These are phyloP conservation scores for Solanum appendiculatum DNA, from an alignment of 257 asterid genomes.

Conservation along the genomic window DNA sequence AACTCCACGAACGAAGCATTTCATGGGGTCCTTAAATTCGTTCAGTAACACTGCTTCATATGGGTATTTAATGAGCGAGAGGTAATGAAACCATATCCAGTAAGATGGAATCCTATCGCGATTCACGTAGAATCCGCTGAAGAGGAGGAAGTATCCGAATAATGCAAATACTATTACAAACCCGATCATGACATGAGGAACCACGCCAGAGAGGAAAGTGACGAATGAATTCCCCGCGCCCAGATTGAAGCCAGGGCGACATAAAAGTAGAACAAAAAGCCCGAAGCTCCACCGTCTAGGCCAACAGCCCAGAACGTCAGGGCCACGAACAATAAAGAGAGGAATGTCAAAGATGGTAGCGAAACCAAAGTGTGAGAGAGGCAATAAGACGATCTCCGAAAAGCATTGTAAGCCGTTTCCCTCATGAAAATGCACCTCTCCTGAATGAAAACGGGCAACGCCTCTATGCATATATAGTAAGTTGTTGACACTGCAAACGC, in stretches of 20 bases:
- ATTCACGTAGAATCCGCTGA: slow-evolving; percentile 24
- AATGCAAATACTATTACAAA: slow-evolving; percentile 16
- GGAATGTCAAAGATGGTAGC: slow-evolving; percentile 15
- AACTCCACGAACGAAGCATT: slow-evolving; percentile 29
- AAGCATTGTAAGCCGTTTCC: slow-evolving; percentile 33
- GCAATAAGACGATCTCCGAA: slow-evolving; percentile 21
- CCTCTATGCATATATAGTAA: slow-evolving; percentile 28
- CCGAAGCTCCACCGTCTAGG: slow-evolving; percentile 20
- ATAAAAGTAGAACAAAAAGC: slow-evolving; percentile 19
- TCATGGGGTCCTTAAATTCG: slow-evolving; percentile 20
- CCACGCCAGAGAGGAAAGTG: slow-evolving; percentile 26
- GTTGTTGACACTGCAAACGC: slow-evolving; percentile 31
- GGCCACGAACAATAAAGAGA: slow-evolving; percentile 13
- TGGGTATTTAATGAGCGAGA: slow-evolving; percentile 28
- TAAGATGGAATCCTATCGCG: slow-evolving; percentile 27
- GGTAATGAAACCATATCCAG: slow-evolving; percentile 42
- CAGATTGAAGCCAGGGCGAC: slow-evolving; percentile 26
- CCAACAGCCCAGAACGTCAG: slow-evolving; percentile 36
- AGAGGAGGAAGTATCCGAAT: slow-evolving; percentile 18
- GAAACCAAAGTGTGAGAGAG: slow-evolving; percentile 26
- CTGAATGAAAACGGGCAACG: slow-evolving; percentile 25
- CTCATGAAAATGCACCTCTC: slow-evolving; percentile 36
- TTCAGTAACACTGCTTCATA: slow-evolving; percentile 27
- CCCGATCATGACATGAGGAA: slow-evolving; percentile 22
- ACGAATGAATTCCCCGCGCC: slow-evolving; percentile 37